Evolutionary conservation across 768 basidiomycete species (phyloP).

Genomic region (Boletus huronensis): DNA sequence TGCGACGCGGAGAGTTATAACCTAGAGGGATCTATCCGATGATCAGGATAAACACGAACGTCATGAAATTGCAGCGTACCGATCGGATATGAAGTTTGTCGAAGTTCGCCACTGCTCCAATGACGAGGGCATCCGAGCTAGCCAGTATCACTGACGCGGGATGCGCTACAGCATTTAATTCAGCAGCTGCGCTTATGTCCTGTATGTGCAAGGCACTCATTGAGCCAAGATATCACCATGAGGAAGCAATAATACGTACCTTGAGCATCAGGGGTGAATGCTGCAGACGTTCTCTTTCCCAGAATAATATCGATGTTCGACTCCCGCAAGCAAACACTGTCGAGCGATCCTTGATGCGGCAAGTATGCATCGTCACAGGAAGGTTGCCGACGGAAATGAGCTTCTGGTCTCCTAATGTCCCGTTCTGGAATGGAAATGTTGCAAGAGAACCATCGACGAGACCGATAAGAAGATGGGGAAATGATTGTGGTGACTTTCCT

Average conservation of each 20-base stretch:
- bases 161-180: conserved; percentile 48
- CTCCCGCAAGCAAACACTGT: conserved; percentile 72
- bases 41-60: background rate
- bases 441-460: conserved; percentile 72
- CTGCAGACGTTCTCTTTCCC: conserved; percentile 59
- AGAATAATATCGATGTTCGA: conserved; percentile 64
- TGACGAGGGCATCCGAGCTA: conserved; percentile 48
- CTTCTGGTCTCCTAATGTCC: conserved; percentile 46
- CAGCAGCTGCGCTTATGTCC: conserved; percentile 52
- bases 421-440: conserved; percentile 47
- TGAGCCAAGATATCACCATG: background rate
- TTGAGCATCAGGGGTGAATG: conserved; percentile 73
- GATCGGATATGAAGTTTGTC: conserved; percentile 81
- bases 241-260: conserved; percentile 31
- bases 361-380: conserved; percentile 61
- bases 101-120: conserved; percentile 65
- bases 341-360: conserved; percentile 48
- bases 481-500: conserved; percentile 36
- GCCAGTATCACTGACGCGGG: conserved; percentile 57
- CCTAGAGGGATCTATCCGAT: conserved; percentile 62
- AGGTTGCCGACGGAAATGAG: conserved; percentile 59
- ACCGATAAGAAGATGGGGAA: conserved; percentile 65
- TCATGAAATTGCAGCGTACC: conserved; percentile 37
- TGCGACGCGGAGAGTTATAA: conserved; percentile 62
- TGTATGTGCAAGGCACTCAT: conserved; percentile 17